Evolutionary conservation across 164 flowering plant species (phyloP).

Genomic region (Tetrastigma voinierianum): DNA sequence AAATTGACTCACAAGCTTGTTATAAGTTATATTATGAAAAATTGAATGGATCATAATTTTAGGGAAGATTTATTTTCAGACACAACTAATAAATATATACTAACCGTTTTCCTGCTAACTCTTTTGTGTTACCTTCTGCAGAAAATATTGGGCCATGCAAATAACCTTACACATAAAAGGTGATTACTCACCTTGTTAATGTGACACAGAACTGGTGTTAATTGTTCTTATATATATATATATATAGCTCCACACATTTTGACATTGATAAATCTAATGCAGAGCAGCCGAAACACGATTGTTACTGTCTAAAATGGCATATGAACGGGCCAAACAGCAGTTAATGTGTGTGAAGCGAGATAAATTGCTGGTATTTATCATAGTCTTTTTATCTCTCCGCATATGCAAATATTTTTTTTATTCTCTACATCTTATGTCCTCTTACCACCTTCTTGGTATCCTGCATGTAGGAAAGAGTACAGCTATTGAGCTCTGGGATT

Average conservation of each 20-base stretch:
- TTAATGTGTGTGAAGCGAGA: slow-evolving; percentile 46
- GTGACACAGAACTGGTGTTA: too few species aligned
- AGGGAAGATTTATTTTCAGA: background rate
- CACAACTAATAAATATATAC: background rate
- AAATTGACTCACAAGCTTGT: background rate
- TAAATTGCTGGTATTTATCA: slow-evolving; percentile 42
- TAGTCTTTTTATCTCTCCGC: background rate
- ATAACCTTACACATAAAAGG: too few species aligned
- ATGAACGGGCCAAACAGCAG: slow-evolving; percentile 54
- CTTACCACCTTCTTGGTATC: background rate
- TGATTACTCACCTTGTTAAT: too few species aligned
- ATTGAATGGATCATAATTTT: background rate
- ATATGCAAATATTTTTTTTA: background rate
- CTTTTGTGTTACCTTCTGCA: slow-evolving; percentile 25
- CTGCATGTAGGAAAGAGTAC: slow-evolving; percentile 51
- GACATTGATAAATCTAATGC: slow-evolving; percentile 13
- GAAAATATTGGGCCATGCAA: slow-evolving; percentile 17
- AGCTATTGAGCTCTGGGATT: slow-evolving; percentile 39
- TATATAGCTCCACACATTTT: too few species aligned
- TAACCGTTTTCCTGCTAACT: slow-evolving; percentile 9
- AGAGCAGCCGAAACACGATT: slow-evolving; percentile 54
- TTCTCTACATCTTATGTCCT: slow-evolving; percentile 3
- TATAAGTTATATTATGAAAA: background rate
- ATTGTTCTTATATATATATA: too few species aligned
- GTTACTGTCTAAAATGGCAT: slow-evolving; percentile 36